Percentiles rank a stretch among this genome's conserved stretches.
These are phyloP conservation scores for Pythium chondricola DNA, from an alignment of 352 stramenopile genomes.

Conservation along the genomic window DNA sequence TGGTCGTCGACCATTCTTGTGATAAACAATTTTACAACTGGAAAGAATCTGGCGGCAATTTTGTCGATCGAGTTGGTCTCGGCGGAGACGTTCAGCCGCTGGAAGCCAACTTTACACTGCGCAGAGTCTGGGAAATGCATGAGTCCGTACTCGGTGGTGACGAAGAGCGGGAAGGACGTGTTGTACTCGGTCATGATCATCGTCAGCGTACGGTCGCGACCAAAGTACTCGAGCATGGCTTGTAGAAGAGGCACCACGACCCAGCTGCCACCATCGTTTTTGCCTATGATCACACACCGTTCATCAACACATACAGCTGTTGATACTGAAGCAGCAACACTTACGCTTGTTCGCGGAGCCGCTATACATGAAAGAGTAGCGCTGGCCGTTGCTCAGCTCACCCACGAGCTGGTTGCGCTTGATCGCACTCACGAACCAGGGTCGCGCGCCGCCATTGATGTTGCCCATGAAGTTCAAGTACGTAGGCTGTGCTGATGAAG, in stretches of 20 bases:
- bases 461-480: constrained; percentile 34
- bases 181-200: constrained; percentile 28
- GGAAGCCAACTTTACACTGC: constrained; percentile 27
- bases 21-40: constrained; percentile 15
- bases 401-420: constrained; percentile 16
- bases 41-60: constrained; percentile 25
- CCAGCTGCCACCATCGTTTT: constrained; percentile 30
- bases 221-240: constrained; percentile 21
- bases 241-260: constrained; percentile 21
- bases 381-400: constrained; percentile 18
- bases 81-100: constrained; percentile 16
- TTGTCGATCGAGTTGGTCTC: constrained; percentile 25
- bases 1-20: constrained; percentile 10
- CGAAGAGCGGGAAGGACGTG: constrained; percentile 18
- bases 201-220: not conserved
- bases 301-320: too few relatives aligned
- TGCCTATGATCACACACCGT: constrained; percentile 11
- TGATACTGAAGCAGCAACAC: not conserved
- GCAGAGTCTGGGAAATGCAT: constrained; percentile 24
- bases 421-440: constrained; percentile 25
- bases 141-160: constrained; percentile 24
- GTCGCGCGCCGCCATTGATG: constrained; percentile 18
- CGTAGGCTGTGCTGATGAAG: constrained; percentile 12
- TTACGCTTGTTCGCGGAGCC: constrained; percentile 10
- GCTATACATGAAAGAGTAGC: constrained; percentile 19